Evolutionary conservation across 345 rosid species (phyloP).

Genomic region (Citrus unshiu): DNA sequence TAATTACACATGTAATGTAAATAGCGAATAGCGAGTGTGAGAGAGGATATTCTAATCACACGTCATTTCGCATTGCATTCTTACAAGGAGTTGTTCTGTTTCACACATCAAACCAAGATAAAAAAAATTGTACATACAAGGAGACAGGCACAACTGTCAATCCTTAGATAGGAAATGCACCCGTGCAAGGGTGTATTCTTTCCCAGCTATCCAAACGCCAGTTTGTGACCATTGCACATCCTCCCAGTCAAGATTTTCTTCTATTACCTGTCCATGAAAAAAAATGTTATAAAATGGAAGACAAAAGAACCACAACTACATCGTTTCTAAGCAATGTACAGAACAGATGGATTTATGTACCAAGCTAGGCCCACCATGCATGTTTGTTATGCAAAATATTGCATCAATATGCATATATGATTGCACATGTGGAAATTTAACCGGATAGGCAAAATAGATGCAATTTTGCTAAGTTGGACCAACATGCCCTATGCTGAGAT

Average conservation of each 20-base stretch:
- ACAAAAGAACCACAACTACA: neutral
- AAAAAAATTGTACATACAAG: neutral
- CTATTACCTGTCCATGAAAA: slow-evolving; percentile 52
- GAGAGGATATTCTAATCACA: neutral
- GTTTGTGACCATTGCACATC: slow-evolving; percentile 99
- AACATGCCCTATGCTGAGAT: neutral
- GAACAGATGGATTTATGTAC: neutral
- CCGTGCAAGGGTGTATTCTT: slow-evolving; percentile 84
- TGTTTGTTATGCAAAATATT: neutral
- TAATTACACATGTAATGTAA: neutral
- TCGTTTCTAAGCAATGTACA: neutral
- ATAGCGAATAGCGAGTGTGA: no score
- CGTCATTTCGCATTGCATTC: neutral
- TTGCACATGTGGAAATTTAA: neutral
- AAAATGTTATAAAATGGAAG: neutral
- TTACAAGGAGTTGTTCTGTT: neutral
- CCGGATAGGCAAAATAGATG: neutral
- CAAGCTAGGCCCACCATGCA: neutral
- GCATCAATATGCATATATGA: neutral
- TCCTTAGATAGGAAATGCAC: slow-evolving; percentile 81
- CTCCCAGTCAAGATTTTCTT: slow-evolving; percentile 95
- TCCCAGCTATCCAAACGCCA: slow-evolving; percentile 95
- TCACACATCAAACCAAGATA: neutral
- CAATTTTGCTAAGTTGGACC: neutral
- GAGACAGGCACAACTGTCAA: slow-evolving; percentile 10